Evolutionary conservation across 73 alveolate genomes (phyloP).

Genomic region (Uronychia setigera): DNA sequence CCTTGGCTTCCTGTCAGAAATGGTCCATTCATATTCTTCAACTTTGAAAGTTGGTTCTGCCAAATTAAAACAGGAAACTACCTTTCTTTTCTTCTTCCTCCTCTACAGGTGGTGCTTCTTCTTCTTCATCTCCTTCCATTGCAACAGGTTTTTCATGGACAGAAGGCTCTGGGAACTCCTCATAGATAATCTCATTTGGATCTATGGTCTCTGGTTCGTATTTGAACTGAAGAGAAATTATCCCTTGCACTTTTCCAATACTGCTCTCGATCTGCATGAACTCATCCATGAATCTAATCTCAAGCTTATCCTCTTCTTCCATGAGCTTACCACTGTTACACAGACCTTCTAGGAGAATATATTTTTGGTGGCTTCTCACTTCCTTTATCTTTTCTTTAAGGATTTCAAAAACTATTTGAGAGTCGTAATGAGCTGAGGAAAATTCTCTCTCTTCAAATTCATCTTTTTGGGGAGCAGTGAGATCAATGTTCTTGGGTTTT

Average conservation of each 20-base stretch:
- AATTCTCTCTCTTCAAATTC: constrained; percentile 61
- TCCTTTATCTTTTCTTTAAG: constrained; percentile 25
- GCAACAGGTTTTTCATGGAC: constrained; percentile 19
- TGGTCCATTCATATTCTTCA: constrained; percentile 43
- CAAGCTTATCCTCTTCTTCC: constrained; percentile 46
- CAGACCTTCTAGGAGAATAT: constrained; percentile 52
- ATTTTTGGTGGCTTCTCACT: constrained; percentile 28
- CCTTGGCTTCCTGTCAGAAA: constrained; percentile 45
- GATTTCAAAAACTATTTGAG: constrained; percentile 23
- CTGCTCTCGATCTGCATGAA: constrained; percentile 55
- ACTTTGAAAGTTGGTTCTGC: constrained; percentile 33
- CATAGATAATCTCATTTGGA: constrained; percentile 45
- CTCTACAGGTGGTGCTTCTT: constrained; percentile 40
- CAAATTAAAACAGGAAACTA: too few relatives aligned
- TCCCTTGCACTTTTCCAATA: constrained; percentile 63
- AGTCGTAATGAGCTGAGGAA: constrained; percentile 60
- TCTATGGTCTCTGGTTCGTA: constrained; percentile 37
- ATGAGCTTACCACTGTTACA: constrained; percentile 48
- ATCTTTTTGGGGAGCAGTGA: constrained; percentile 41
- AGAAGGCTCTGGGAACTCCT: constrained; percentile 42
- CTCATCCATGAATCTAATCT: constrained; percentile 70
- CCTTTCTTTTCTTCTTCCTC: constrained; percentile 40
- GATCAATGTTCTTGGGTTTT: constrained; percentile 36
- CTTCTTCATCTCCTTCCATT: constrained; percentile 40
- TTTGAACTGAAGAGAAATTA: constrained; percentile 48